Evolutionary conservation across 2,329 filamentous ascomycete genomes (phyloP).

Genomic region (Myrmaecium sp.): DNA sequence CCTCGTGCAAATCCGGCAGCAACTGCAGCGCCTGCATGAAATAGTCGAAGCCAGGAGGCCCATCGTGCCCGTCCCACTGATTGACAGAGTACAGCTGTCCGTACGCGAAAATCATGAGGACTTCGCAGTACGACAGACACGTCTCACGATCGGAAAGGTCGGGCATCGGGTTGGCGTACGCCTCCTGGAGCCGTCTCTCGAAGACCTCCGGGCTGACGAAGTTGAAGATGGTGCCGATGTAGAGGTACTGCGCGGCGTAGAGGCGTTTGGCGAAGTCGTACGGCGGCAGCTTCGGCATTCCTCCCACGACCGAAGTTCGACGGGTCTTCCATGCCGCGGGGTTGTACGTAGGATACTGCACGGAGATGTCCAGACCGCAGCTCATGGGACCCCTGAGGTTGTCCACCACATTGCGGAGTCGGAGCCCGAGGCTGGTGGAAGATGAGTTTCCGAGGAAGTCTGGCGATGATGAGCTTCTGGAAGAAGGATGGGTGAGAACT

Average conservation of each 20-base stretch:
- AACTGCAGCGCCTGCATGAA: slow-evolving; percentile 35
- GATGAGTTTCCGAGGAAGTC: slow-evolving; percentile 12
- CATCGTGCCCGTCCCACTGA: slow-evolving; percentile 34
- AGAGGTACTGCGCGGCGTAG: slow-evolving; percentile 36
- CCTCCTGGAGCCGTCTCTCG: slow-evolving; percentile 26
- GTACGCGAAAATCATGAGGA: slow-evolving; percentile 36
- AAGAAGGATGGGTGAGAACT: not conserved
- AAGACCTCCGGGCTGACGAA: slow-evolving; percentile 33
- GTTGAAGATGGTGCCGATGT: slow-evolving; percentile 41
- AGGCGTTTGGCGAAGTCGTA: slow-evolving; percentile 33
- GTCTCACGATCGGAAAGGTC: slow-evolving; percentile 28
- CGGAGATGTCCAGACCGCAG: slow-evolving; percentile 21
- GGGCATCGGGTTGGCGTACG: slow-evolving; percentile 27
- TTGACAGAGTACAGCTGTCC: slow-evolving; percentile 42
- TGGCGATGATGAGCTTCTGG: not conserved
- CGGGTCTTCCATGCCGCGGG: slow-evolving; percentile 19
- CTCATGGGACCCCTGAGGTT: slow-evolving; percentile 6
- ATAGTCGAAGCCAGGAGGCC: slow-evolving; percentile 38
- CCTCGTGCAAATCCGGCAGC: slow-evolving; percentile 38
- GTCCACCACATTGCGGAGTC: slow-evolving; percentile 10
- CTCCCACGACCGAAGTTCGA: slow-evolving; percentile 10
- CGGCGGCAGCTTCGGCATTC: slow-evolving; percentile 29
- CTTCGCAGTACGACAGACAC: slow-evolving; percentile 34
- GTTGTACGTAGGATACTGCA: slow-evolving; percentile 16
- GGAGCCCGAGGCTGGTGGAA: slow-evolving; percentile 9